Conservation (phyloP, 495 filamentous ascomycete species). For the Evernia prunastri region DNA sequence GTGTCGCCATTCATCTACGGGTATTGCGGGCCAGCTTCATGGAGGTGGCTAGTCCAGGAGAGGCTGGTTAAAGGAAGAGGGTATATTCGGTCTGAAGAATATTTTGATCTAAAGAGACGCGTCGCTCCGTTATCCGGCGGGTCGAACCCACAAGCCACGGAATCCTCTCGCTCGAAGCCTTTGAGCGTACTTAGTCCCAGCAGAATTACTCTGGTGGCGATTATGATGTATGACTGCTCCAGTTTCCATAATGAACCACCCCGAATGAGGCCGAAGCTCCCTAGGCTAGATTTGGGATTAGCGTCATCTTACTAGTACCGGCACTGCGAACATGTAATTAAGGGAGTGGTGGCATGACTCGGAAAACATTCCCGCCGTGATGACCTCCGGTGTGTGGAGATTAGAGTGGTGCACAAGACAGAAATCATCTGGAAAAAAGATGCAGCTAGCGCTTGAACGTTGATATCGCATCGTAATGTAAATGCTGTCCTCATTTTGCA, state of each 20-base stretch:
- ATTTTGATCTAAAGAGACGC: not conserved
- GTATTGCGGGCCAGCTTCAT: not conserved
- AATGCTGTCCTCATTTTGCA: too few relatives aligned
- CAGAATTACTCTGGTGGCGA: not conserved
- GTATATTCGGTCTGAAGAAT: not conserved
- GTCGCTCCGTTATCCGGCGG: not conserved
- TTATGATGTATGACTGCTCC: not conserved
- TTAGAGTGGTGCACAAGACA: too few relatives aligned
- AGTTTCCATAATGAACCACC: not conserved
- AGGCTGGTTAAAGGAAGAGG: not conserved
- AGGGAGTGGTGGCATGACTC: too few relatives aligned
- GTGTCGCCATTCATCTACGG: not conserved
- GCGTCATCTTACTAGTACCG: not conserved
- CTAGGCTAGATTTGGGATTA: not conserved
- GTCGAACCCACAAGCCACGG: not conserved
- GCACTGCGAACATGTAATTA: not conserved
- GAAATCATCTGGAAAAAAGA: too few relatives aligned
- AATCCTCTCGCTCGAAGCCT: not conserved
- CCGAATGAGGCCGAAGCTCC: not conserved
- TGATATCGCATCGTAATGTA: too few relatives aligned
- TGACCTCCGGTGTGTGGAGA: too few relatives aligned
- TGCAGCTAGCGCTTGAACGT: too few relatives aligned
- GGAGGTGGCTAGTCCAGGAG: not conserved
- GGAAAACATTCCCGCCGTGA: too few relatives aligned
- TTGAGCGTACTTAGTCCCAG: too few relatives aligned